Conservation (phyloP, 2,329 filamentous ascomycete genomes). For the Calonectria naviculata region DNA sequence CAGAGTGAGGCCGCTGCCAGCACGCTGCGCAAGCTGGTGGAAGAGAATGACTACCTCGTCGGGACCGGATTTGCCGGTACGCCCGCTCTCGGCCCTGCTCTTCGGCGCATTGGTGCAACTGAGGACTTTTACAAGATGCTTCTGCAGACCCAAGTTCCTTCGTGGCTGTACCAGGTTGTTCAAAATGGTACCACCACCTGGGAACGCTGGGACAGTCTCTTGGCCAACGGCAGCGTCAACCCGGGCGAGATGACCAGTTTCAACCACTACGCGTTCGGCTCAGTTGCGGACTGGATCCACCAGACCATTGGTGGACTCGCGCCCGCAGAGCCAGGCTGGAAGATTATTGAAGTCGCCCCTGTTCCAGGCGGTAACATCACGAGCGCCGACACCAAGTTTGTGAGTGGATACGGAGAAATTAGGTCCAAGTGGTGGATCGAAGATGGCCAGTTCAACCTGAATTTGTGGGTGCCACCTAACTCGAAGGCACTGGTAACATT, state of each 20-base stretch:
- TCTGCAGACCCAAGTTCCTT: constrained; percentile 55
- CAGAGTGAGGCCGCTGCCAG: constrained; percentile 37
- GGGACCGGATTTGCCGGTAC: constrained; percentile 51
- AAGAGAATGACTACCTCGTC: constrained; percentile 48
- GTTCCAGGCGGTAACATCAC: constrained; percentile 43
- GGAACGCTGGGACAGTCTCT: constrained; percentile 62
- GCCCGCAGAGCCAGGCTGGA: constrained; percentile 53
- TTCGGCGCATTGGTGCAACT: constrained; percentile 35
- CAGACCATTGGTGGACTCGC: constrained; percentile 54
- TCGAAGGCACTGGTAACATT: constrained; percentile 4
- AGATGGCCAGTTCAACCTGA: not conserved
- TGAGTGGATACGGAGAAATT: constrained; percentile 15
- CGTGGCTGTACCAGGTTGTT: constrained; percentile 60
- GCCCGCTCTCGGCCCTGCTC: not conserved
- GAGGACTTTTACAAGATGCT: constrained; percentile 60
- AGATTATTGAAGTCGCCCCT: constrained; percentile 47
- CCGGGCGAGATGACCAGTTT: constrained; percentile 60
- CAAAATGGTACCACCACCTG: constrained; percentile 60
- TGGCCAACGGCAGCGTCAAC: constrained; percentile 56
- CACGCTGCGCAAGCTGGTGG: constrained; percentile 43
- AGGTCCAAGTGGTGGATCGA: constrained; percentile 12
- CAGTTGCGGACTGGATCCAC: constrained; percentile 60
- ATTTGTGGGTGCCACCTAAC: constrained; percentile 18
- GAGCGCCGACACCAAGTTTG: constrained; percentile 9
- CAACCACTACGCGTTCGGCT: constrained; percentile 62